phyloP scores from a whole-genome alignment of 768 basidiomycete genomes.

The Suillus luteus region DNA sequence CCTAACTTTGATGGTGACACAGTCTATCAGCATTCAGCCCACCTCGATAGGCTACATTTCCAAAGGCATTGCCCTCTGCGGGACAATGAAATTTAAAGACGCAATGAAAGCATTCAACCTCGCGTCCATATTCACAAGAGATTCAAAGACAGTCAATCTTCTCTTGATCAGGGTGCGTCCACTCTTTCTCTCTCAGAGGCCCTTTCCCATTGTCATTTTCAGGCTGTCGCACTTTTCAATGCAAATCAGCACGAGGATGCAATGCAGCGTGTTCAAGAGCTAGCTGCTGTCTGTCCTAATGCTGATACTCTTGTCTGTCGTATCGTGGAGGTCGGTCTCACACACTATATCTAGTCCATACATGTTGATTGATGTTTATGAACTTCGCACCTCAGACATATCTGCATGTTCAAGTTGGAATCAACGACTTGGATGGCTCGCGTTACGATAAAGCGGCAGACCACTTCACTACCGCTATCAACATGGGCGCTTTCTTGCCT shows the following conservation, averaged over 20 bases:
- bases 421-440: background rate
- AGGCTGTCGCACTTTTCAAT: background rate
- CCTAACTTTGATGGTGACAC: background rate
- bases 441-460: background rate
- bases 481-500: background rate
- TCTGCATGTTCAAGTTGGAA: background rate
- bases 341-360: background rate
- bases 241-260: slow-evolving; percentile 1
- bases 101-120: slow-evolving; percentile 4
- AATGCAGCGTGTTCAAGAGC: background rate
- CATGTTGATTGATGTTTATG: background rate
- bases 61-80: slow-evolving; percentile 5
- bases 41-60: background rate
- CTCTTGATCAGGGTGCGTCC: background rate
- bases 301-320: background rate
- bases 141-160: background rate
- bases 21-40: slow-evolving; percentile 1
- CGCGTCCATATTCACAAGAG: background rate
- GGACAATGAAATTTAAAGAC: background rate
- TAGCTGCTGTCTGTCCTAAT: background rate
- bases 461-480: background rate
- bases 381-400: background rate
- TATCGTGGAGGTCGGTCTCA: background rate
- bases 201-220: background rate
- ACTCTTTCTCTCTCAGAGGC: background rate